Base-by-base conservation (phyloP, 768 basidiomycete species). In the Collybia sordida region DNA sequence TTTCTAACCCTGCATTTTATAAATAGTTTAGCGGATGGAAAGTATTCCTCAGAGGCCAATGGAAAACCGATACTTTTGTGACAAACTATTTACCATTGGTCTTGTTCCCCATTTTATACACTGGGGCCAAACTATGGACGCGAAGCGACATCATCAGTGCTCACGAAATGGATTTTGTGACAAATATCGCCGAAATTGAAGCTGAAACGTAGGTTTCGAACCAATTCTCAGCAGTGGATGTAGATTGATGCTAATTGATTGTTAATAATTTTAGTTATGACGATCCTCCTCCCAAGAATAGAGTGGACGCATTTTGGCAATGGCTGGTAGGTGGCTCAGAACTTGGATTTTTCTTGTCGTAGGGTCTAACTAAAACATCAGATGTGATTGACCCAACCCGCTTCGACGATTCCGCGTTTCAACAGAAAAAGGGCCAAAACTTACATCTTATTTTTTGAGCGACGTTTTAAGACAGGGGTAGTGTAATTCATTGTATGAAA, bases 151-250 rank as follows among this genome's bases (percentile, higher is more conserved):
- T 72, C 22, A 70, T 84, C 38, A 62, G 68, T 27, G 55, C 83
- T 0, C 61, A 75, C 18, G 83, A 95, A 28, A 94, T 98, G 90
- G 95, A 97, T 69, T 94, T 95, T 62, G 69, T 84, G 37, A 75
- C 78, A 4, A 81, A 85, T 51, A 73, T 89, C 47, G 83, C 78
- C 28, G 80, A 86, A 60, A 84, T 90, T 39, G 85, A 85, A 59
- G 85, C 85, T 0, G 83, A 81, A 2, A 77, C 73, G 74, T 80
- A 31, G 11, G 31, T 31, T 14, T 14, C 31, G 9, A 14, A 31
- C 31, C 57, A 52, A 75, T 70, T 22, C 5, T 8, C 4, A 19
- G n/a, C n/a, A 51, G 28, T 34, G 4, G 12, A 35, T 41, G 12
- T 18, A 42, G 19, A 46, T 28, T n/a, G n/a, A n/a, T 27, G 31